Conservation (phyloP, 1,284 basidiomycete genomes). For the Rhodotorula glutinis region DNA sequence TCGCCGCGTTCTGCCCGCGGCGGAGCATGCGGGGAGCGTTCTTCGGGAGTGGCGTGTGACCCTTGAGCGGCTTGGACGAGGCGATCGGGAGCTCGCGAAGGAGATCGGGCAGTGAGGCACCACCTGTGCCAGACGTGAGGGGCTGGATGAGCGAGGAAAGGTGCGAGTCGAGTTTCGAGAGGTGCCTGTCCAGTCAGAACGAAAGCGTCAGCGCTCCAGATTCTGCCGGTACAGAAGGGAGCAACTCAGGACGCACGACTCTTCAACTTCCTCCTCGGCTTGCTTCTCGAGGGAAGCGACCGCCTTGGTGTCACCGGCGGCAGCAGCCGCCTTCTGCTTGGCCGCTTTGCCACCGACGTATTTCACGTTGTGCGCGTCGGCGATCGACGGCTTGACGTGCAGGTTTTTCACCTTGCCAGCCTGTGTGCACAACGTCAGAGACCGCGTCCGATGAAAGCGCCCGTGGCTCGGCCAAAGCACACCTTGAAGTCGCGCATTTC, state of each 20-base stretch:
- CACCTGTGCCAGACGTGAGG: conserved; percentile 6
- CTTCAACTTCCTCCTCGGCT: conserved; percentile 23
- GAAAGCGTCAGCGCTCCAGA: not conserved
- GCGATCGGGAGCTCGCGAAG: conserved; percentile 28
- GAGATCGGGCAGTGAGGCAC: conserved; percentile 30
- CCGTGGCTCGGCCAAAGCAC: not conserved
- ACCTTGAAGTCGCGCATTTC: conserved; percentile 38
- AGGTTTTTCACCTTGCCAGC: conserved; percentile 33
- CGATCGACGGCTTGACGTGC: conserved; percentile 26
- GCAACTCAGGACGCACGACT: conserved; percentile 11
- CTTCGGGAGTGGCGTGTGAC: conserved; percentile 35
- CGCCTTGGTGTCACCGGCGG: not conserved
- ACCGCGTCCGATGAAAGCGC: too few relatives aligned
- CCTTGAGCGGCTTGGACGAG: conserved; percentile 31
- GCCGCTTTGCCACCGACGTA: conserved; percentile 20
- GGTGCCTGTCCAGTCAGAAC: conserved; percentile 13
- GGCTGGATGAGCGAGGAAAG: conserved; percentile 33
- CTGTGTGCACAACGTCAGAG: conserved; percentile 6
- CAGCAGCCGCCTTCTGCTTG: conserved; percentile 6
- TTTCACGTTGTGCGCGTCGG: conserved; percentile 30
- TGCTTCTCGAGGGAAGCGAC: conserved; percentile 1
- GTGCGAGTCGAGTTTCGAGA: conserved; percentile 33
- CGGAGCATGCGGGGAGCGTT: conserved; percentile 36
- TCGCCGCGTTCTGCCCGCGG: conserved; percentile 32
- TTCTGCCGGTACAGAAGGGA: too few relatives aligned